Evolutionary conservation across 2,329 filamentous ascomycete species (phyloP), one percentile per base, ranked within the genome.

Genomic region (Fusarium nisikadoi): DNA sequence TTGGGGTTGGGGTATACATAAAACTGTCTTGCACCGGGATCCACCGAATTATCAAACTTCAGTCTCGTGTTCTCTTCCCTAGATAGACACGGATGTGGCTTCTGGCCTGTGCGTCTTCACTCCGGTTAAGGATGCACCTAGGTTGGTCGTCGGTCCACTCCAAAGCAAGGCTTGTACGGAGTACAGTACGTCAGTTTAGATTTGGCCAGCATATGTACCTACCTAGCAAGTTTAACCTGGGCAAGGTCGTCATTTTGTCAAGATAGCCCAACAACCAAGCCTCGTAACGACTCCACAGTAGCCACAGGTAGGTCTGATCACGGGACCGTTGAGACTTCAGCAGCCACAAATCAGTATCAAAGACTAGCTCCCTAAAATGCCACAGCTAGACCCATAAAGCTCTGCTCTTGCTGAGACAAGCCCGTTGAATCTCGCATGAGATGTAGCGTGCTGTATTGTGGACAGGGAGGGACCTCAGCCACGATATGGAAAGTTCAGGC

Each of bases 231-330:
- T 29, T 47, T 62, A 39, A 27, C 20, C 57, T 58, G 31, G 57
- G 27, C 53, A 29, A 43, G 29, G 50, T 45, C 46, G 42, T 59
- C 52, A 58, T 58, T 31, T 46, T 60, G n/a, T 66, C 43, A 36
- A 42, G 8, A 38, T n/a, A 54, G 17, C 20, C 17, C 59, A 62
- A 31, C 36, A 45, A 17, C 19, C 20, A 46, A 23, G 52, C 25
- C n/a, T 45, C 39, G 45, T 42, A 20, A n/a, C 29, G 50, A 46
- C 53, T 59, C 69, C 68, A 65, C 66, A 55, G 53, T 65, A 64
- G 68, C 73, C 75, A 76, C 75, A 76, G 71, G 45, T 38, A 36
- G 31, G 29, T 36, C 63, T 52, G 49, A 76, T 76, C 75, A 77
- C 75, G 75, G 75, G 75, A 75, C 50, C 58, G 45, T 27, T 53